phyloP scores from a whole-genome alignment of 1,284 basidiomycete species.

The Cutaneotrichosporon arboriforme region DNA sequence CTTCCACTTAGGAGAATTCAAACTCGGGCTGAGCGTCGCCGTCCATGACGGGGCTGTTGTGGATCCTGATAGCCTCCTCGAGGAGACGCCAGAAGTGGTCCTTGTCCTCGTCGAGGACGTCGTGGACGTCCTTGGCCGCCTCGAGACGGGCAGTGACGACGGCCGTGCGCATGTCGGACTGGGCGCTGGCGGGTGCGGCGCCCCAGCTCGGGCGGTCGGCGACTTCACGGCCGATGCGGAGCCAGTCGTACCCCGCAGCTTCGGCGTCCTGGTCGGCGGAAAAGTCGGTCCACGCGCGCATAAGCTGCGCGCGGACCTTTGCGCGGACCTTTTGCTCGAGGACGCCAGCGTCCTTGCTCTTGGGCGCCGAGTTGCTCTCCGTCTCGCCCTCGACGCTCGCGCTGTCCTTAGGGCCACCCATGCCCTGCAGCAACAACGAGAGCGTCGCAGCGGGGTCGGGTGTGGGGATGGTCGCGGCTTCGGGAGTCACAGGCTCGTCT shows the following conservation, averaged over 20 bases:
- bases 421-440: conserved; percentile 8
- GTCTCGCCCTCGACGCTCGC: neutral
- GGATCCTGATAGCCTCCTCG: conserved; percentile 27
- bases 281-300: conserved; percentile 21
- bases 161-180: neutral
- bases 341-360: neutral
- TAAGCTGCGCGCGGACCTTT: conserved; percentile 21
- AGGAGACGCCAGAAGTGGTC: conserved; percentile 34
- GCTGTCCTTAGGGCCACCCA: neutral
- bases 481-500: conserved; percentile 11
- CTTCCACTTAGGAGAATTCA: conserved; percentile 4
- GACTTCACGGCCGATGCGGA: conserved; percentile 23
- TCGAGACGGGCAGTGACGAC: conserved; percentile 26
- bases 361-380: neutral
- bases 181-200: neutral
- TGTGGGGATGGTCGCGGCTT: neutral
- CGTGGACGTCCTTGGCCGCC: conserved; percentile 30
- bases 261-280: conserved; percentile 20
- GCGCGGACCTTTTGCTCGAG: conserved; percentile 22
- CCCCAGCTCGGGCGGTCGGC: conserved; percentile 16
- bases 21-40: conserved; percentile 8
- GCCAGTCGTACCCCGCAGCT: conserved; percentile 33
- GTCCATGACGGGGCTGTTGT: neutral
- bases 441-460: conserved; percentile 9
- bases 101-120: conserved; percentile 12